Conservation (phyloP, 208 protist genomes). For the Naegleria lovaniensis region DNA sequence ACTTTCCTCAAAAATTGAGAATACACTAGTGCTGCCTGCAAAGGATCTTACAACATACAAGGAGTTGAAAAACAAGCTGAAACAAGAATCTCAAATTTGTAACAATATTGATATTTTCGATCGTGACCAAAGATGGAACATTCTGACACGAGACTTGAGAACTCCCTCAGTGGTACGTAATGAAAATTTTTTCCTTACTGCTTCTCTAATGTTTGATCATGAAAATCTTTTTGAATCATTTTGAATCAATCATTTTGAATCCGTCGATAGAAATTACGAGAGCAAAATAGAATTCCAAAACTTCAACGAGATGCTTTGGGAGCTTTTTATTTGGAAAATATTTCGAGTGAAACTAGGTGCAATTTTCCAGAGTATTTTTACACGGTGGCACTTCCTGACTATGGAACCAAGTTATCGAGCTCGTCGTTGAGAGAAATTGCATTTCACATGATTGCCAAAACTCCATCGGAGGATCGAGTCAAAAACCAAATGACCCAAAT, state of each 20-base stretch:
- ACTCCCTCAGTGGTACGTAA: neutral
- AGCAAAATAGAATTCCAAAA: neutral
- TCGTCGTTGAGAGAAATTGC: neutral
- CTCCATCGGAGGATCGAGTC: neutral
- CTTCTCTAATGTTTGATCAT: no score
- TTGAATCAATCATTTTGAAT: no score
- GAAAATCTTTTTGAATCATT: no score
- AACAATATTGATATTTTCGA: conserved; percentile 10
- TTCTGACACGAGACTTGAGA: neutral
- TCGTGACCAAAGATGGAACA: neutral
- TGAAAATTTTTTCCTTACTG: no score
- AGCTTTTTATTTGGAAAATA: neutral
- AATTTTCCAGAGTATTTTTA: neutral
- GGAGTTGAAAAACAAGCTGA: neutral
- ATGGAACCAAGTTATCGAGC: neutral
- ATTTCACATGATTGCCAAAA: neutral
- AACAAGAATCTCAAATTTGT: neutral
- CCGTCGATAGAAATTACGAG: neutral
- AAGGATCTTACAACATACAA: neutral
- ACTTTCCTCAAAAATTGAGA: neutral
- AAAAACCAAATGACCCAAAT: neutral
- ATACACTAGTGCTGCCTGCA: neutral
- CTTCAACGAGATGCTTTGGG: neutral
- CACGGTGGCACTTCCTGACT: neutral
- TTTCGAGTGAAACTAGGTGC: neutral